Evolutionary conservation across 768 basidiomycete species (phyloP), one percentile per base, ranked within the genome.

Genomic region (Hirschioporus abietinus): DNA sequence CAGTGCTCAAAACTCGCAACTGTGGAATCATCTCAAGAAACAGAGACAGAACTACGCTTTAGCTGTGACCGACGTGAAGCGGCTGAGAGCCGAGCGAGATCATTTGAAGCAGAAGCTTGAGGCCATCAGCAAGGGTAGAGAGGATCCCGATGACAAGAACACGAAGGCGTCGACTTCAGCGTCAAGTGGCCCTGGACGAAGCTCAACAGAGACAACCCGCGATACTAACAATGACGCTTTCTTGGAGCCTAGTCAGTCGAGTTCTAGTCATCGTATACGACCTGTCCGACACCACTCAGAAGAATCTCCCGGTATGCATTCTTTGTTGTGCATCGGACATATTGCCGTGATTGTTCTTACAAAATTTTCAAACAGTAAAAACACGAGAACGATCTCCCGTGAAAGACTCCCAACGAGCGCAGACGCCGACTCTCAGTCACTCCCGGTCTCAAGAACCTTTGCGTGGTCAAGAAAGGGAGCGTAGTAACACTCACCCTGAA

Each of bases 11-110:
- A 96, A 96, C 75, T 79, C 88, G 18, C 93, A 96, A 78, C 86
- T 96, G 24, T 96, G 95, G 95, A 96, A 95, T 76, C 84, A 96
- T 69, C 89, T 96, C 74, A 93, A 96, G 82, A 96, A 95, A 75
- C 93, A 95, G 76, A 85, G 93, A 65, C 77, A 86, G 24, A 91
- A 88, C n/a, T 92, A 92, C 74, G 86, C 84, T 67, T 87, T 90
- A 66, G 85, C 93, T 65, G 80, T 90, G 75, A 92, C 92, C 78
- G 93, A 96, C 71, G 82, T 93, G 59, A 94, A 96, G 70, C 86
- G 95, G 65, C 84, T 96, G 63, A 83, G 95, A 17, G 80, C 80
- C 12, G 95, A 96, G 74, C 85, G 95, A 20, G 94, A 95, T 72
- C 74, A 82, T 9, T 90, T 81, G 65, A 78, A 78, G 63, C 36